Conservation (phyloP, 257 asterid genomes). For the Solanum chmielewskii region DNA sequence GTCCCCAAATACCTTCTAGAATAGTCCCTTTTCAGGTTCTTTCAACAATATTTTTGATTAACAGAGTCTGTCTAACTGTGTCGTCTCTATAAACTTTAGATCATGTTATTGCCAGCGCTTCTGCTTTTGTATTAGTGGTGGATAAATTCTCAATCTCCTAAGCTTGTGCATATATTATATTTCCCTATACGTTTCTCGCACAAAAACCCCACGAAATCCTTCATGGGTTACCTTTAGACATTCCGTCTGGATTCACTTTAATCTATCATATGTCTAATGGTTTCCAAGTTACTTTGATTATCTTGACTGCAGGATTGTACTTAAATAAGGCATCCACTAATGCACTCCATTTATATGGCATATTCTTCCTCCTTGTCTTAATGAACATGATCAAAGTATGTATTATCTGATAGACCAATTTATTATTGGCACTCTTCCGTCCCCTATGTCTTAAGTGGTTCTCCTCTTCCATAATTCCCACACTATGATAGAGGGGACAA, state of each 20-base stretch:
- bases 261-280: no score
- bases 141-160: background rate
- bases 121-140: background rate
- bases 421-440: background rate
- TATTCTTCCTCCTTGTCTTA: background rate
- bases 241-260: no score
- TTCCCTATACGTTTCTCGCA: background rate
- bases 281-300: no score
- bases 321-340: no score
- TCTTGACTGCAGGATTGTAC: no score
- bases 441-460: background rate
- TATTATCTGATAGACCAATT: background rate
- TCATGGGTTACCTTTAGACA: background rate
- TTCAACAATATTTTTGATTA: background rate
- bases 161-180: background rate
- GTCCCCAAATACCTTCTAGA: background rate
- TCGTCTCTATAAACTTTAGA: background rate
- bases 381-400: background rate
- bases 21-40: background rate
- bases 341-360: no score
- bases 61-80: background rate
- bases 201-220: background rate
- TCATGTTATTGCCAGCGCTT: background rate
- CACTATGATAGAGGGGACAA: no score
- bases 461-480: background rate